phyloP scores from a whole-genome alignment of 2,329 filamentous ascomycete species.

The Cordyceps militaris region DNA sequence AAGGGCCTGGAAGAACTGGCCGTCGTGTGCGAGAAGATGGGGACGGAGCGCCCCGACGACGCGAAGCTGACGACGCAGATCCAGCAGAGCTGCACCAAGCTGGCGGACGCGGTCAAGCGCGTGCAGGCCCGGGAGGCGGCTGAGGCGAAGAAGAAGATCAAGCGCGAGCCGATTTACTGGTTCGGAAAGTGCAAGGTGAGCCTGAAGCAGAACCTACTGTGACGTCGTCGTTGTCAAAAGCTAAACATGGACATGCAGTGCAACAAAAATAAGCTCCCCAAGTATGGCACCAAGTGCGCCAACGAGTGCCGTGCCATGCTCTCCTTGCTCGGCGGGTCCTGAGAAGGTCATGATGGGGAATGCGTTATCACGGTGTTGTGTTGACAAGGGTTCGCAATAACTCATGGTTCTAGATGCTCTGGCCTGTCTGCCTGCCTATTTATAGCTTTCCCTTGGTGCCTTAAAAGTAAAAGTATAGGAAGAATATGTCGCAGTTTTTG shows the following conservation, averaged over 20 bases:
- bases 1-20: neutral
- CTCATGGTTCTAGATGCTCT: no score
- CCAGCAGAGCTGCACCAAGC: neutral
- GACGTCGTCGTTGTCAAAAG: neutral
- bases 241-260: conserved; percentile 1
- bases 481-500: no score
- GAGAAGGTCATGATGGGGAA: neutral
- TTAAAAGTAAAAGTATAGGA: no score
- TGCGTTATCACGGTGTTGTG: neutral
- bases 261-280: neutral
- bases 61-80: neutral
- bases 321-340: neutral
- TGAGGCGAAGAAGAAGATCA: neutral
- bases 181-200: neutral
- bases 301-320: neutral
- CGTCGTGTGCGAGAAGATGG: neutral
- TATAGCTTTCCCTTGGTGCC: no score
- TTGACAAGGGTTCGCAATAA: no score
- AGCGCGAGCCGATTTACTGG: neutral
- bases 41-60: neutral
- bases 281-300: neutral
- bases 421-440: no score
- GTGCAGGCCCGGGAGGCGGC: neutral
- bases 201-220: neutral
- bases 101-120: neutral